Conservation (phyloP, 2,329 filamentous ascomycete genomes). For the Cryphonectria parasitica region DNA sequence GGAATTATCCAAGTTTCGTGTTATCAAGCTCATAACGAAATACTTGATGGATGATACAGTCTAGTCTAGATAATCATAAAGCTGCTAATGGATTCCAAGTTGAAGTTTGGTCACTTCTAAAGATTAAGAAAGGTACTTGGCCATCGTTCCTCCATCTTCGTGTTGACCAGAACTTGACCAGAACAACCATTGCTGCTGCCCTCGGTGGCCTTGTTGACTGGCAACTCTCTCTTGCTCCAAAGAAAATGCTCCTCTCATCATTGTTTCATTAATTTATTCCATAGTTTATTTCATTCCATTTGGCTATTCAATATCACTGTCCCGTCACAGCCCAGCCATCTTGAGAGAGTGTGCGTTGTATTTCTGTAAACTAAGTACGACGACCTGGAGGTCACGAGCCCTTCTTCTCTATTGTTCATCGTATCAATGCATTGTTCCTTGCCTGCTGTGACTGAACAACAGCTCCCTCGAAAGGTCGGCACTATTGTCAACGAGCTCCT, state of each 20-base stretch:
- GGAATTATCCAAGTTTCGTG: not conserved
- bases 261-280: not conserved
- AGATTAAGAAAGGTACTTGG: not conserved
- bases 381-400: constrained; percentile 59
- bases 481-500: too few relatives aligned
- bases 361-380: constrained; percentile 62
- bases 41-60: not conserved
- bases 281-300: not conserved
- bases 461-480: constrained; percentile 33
- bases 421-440: constrained; percentile 68
- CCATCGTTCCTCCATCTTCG: not conserved
- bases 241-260: too few relatives aligned
- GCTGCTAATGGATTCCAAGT: not conserved
- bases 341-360: constrained; percentile 60
- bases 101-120: not conserved
- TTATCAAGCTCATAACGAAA: not conserved
- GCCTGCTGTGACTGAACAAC: constrained; percentile 57
- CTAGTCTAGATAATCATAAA: not conserved
- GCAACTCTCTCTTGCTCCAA: too few relatives aligned
- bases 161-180: too few relatives aligned
- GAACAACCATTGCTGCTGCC: too few relatives aligned
- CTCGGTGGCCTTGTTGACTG: too few relatives aligned
- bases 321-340: not conserved
- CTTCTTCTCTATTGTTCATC: constrained; percentile 70
- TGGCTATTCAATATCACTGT: not conserved